These are phyloP conservation scores for Hypoxylon sp. DNA, from an alignment of 2,329 filamentous ascomycete genomes.

Conservation along the genomic window DNA sequence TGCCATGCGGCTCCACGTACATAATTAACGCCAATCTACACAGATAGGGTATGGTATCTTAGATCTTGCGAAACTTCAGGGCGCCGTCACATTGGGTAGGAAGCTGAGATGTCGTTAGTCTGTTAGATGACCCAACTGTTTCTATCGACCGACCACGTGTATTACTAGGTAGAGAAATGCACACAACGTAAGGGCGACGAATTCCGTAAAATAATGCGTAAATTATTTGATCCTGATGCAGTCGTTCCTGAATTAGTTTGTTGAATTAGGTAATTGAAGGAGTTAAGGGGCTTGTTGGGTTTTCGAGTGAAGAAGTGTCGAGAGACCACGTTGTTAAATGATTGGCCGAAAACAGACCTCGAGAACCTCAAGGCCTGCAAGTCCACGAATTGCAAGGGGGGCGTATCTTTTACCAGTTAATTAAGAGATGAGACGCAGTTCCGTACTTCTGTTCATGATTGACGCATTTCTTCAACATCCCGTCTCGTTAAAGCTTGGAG, in stretches of 20 bases:
- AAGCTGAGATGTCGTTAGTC: conserved; percentile 24
- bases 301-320: conserved; percentile 34
- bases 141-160: conserved; percentile 28
- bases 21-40: conserved; percentile 14
- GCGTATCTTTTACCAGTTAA: conserved; percentile 28
- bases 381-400: conserved; percentile 30
- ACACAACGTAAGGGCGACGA: conserved; percentile 11
- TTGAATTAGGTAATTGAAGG: conserved; percentile 4
- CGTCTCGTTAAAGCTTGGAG: conserved; percentile 37
- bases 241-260: conserved; percentile 31
- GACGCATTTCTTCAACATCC: conserved; percentile 38
- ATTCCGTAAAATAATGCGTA: conserved; percentile 14
- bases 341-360: conserved; percentile 50
- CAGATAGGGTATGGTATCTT: not conserved
- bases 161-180: conserved; percentile 10
- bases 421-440: conserved; percentile 28
- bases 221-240: conserved; percentile 20
- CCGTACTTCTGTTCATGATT: conserved; percentile 32
- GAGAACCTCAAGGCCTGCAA: conserved; percentile 42
- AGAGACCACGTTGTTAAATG: conserved; percentile 51
- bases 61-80: conserved; percentile 17
- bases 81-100: conserved; percentile 16
- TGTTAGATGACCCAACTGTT: conserved; percentile 23
- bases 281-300: conserved; percentile 2
- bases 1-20: conserved; percentile 32